Evolutionary conservation across 305 asterid genomes (phyloP), one percentile per base, ranked within the genome.

Genomic region (Rubia occidens): DNA sequence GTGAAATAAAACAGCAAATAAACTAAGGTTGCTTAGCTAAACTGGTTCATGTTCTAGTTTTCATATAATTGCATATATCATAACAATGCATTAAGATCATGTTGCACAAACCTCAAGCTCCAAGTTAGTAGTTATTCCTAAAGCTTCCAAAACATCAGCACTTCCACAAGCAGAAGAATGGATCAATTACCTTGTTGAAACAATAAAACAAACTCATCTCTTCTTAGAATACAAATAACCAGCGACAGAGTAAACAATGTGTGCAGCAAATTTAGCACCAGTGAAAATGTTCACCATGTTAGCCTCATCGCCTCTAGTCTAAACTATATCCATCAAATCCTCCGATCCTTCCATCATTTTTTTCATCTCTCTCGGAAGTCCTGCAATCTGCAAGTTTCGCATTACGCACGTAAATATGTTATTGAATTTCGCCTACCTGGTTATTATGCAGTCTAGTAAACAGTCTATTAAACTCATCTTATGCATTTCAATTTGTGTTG

Each of bases 121-220:
- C 59, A 85, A 54, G 73, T 81, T 85, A 69, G 87, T 84, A 54
- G 77, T 87, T 21, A 88, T 83, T 0, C 97, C 97, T 21, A 90
- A 72, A 58, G 80, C 87, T 84, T 90, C 90, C 76, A 90, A 73
- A 49, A 90, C 96, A 75, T 90, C 95, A 0, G 97, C 96, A 18
- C 95, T 90, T 47, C 97, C 97, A 79, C 97, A 88, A 60, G 97
- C 86, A 21, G 96, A 87, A 18, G 97, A 90, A 72, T 90, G 18
- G 96, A 90, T 43, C 95, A 82, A 40, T 82, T 88, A 76, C 97
- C 97, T 90, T 88, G 97, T 95, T 90, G 86, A 72, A 81, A 71
- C 64, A 67, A 74, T 7, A 60, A 11, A 58, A 74, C 66, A 49
- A 2, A 42, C 42, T 49, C 11, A 11, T 47, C 14, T 15, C 0